Conservation (phyloP, 192 early-diverging fungal genomes). For the Radiomyces spectabilis region DNA sequence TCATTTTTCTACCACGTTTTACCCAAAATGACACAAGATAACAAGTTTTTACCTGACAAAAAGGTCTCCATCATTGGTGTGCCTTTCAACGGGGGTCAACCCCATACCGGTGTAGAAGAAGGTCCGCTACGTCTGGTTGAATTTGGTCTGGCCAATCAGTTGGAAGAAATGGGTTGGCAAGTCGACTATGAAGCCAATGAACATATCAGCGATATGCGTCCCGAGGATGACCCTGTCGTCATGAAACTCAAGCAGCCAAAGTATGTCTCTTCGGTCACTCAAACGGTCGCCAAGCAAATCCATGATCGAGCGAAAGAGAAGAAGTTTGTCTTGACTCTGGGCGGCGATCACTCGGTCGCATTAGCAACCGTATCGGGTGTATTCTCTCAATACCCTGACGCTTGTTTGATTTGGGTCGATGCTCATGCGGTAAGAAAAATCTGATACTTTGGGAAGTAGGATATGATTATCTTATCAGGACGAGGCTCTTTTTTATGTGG, state of each 20-base stretch:
- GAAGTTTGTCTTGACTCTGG: constrained; percentile 83
- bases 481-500: constrained; percentile 4
- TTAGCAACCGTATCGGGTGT: constrained; percentile 84
- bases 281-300: constrained; percentile 59
- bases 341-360: constrained; percentile 93
- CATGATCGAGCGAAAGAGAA: constrained; percentile 52
- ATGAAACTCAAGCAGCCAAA: constrained; percentile 79
- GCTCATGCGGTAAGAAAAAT: constrained; percentile 79
- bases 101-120: constrained; percentile 78
- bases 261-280: constrained; percentile 73
- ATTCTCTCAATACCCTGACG: constrained; percentile 62
- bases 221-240: constrained; percentile 60
- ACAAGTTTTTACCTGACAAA: not conserved
- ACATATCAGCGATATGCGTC: constrained; percentile 60
- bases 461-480: no score
- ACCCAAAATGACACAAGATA: not conserved
- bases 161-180: constrained; percentile 67
- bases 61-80: constrained; percentile 7
- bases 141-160: constrained; percentile 77
- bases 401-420: constrained; percentile 93
- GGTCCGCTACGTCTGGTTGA: constrained; percentile 81
- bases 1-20: not conserved
- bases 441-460: no score
- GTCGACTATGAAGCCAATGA: constrained; percentile 73
- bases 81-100: constrained; percentile 25